phyloP scores from a whole-genome alignment of 2,329 filamentous ascomycete species.

The Aspergillus clavatus region DNA sequence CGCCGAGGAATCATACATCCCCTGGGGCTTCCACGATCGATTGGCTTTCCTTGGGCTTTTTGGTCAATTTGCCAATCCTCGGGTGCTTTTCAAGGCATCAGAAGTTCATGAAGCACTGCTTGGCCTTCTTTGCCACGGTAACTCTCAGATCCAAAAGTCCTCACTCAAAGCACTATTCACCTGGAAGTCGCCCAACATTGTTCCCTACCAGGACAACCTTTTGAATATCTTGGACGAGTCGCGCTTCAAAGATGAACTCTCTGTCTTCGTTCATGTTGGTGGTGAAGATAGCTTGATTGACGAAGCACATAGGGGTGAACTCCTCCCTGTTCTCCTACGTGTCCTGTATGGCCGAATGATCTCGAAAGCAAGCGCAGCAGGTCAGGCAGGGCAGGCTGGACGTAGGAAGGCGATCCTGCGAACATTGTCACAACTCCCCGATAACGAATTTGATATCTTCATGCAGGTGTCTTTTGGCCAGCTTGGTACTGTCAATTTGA shows the following conservation, averaged over 20 bases:
- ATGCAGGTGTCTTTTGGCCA: constrained; percentile 74
- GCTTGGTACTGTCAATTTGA: constrained; percentile 57
- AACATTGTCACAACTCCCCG: constrained; percentile 70
- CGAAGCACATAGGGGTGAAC: constrained; percentile 62
- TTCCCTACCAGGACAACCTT: constrained; percentile 77
- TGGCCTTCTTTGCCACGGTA: constrained; percentile 75
- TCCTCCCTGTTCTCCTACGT: constrained; percentile 83
- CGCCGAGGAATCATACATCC: constrained; percentile 18
- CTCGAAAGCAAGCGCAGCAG: constrained; percentile 71
- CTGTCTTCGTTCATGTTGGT: constrained; percentile 74
- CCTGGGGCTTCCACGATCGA: constrained; percentile 60
- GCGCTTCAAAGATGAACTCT: constrained; percentile 89
- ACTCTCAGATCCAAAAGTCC: constrained; percentile 80
- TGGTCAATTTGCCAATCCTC: constrained; percentile 79
- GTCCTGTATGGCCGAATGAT: constrained; percentile 87
- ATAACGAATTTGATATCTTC: constrained; percentile 72
- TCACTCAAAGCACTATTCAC: constrained; percentile 78
- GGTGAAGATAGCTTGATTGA: constrained; percentile 61
- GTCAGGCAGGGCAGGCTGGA: constrained; percentile 73
- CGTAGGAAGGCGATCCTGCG: constrained; percentile 70
- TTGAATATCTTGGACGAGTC: constrained; percentile 84
- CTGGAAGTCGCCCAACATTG: constrained; percentile 77
- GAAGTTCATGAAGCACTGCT: constrained; percentile 74
- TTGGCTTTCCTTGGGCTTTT: constrained; percentile 79
- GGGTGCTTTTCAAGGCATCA: constrained; percentile 69